A percentile compares a stretch with the other conserved stretches of the same genome.
phyloP scores from a whole-genome alignment of 2,329 filamentous ascomycete genomes.

The Aspergillus transmontanensis region DNA sequence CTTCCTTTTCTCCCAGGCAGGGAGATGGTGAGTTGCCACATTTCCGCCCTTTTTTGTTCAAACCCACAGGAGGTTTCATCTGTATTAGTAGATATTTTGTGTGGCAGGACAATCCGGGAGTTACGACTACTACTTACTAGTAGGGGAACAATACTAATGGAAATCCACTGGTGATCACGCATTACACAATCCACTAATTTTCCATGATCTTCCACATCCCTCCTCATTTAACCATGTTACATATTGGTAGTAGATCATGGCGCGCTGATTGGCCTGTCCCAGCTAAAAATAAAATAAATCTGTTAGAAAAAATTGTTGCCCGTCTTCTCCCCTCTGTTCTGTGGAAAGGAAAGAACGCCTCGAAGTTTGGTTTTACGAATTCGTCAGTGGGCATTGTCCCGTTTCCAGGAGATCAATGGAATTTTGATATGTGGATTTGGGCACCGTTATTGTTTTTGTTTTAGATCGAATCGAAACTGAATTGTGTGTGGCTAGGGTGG shows the following conservation, averaged over 20 bases:
- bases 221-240: conserved; percentile 25
- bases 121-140: background rate
- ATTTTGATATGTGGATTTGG: background rate
- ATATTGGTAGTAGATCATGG: conserved; percentile 26
- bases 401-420: background rate
- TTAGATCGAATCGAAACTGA: background rate
- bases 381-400: background rate
- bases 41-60: background rate
- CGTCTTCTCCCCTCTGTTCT: conserved; percentile 1
- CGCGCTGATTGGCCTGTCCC: conserved; percentile 17
- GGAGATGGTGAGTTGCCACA: background rate
- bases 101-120: background rate
- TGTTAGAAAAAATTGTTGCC: conserved; percentile 9
- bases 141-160: background rate
- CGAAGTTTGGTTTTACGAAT: background rate
- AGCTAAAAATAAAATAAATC: conserved; percentile 27
- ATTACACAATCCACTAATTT: conserved; percentile 11
- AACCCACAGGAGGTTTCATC: background rate
- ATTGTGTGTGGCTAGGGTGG: background rate
- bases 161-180: conserved; percentile 10
- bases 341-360: conserved; percentile 1
- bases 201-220: conserved; percentile 22
- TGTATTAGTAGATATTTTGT: background rate
- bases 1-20: background rate
- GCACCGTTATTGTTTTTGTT: background rate